Percentiles rank a stretch among this genome's conserved stretches.
These are phyloP conservation scores for Euryodendron excelsum DNA, from an alignment of 148 eudicot genomes.

Conservation along the genomic window DNA sequence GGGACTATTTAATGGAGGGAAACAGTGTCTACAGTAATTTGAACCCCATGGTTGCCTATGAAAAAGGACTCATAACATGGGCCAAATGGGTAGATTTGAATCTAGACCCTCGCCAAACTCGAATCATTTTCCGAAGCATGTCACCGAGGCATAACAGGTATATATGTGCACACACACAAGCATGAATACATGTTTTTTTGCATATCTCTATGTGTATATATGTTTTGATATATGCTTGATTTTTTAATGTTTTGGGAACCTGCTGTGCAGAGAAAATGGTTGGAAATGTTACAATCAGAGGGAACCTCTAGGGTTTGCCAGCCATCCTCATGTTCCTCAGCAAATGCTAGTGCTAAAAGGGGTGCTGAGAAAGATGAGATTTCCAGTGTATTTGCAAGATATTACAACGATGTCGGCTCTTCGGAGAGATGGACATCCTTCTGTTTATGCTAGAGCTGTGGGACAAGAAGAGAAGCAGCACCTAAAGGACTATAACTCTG, in stretches of 20 bases:
- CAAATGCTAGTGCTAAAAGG: constrained; percentile 48
- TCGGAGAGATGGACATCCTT: constrained; percentile 80
- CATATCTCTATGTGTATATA: too few relatives aligned
- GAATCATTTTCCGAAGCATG: constrained; percentile 78
- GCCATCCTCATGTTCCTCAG: constrained; percentile 52
- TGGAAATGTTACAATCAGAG: constrained; percentile 79
- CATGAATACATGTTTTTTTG: too few relatives aligned
- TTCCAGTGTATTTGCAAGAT: constrained; percentile 67
- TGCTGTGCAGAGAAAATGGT: constrained; percentile 62
- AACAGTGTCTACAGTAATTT: constrained; percentile 36
- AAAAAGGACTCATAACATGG: constrained; percentile 75
- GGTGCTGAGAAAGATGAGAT: constrained; percentile 58
- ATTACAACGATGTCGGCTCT: constrained; percentile 66
- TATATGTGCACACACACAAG: too few relatives aligned
- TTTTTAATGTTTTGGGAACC: too few relatives aligned
- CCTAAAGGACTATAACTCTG: constrained; percentile 34
- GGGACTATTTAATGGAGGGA: constrained; percentile 78
- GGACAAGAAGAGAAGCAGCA: constrained; percentile 38
- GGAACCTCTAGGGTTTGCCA: constrained; percentile 53
- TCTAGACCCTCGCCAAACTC: constrained; percentile 58
- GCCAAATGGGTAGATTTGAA: constrained; percentile 81
- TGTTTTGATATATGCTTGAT: too few relatives aligned
- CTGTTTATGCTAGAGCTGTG: constrained; percentile 49
- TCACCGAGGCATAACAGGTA: constrained; percentile 86
- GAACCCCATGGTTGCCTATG: constrained; percentile 77